Conservation (phyloP, 306 rosid species). For the Glycine latifolia region DNA sequence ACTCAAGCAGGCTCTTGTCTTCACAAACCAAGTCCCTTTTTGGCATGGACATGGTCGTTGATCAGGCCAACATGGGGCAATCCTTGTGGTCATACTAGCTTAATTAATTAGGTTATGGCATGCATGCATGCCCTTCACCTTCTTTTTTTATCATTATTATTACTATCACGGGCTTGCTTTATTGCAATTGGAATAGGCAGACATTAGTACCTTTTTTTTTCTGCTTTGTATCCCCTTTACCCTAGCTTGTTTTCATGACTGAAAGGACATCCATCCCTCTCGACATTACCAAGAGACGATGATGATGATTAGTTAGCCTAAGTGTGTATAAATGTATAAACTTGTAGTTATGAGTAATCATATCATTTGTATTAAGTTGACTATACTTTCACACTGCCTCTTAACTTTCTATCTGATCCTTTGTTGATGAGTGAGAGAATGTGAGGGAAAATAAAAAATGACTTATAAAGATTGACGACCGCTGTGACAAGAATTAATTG, state of each 20-base stretch:
- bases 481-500: constrained; percentile 24
- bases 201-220: constrained; percentile 19
- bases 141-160: constrained; percentile 34
- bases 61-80: constrained; percentile 67
- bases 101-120: neutral
- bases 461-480: neutral
- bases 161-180: constrained; percentile 63
- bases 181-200: no score
- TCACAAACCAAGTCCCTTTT: constrained; percentile 73
- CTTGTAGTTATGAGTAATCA: constrained; percentile 55
- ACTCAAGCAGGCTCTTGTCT: constrained; percentile 41
- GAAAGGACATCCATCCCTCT: constrained; percentile 42
- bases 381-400: constrained; percentile 2
- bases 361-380: constrained; percentile 42
- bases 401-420: constrained; percentile 8
- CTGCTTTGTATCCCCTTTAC: constrained; percentile 12
- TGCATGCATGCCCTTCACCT: constrained; percentile 42
- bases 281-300: constrained; percentile 49
- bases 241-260: constrained; percentile 6
- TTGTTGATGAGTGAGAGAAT: neutral
- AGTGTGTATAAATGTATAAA: constrained; percentile 52
- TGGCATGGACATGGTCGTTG: constrained; percentile 66
- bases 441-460: neutral
- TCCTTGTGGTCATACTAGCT: constrained; percentile 81
- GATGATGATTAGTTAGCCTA: constrained; percentile 50